A percentile compares a stretch with the other conserved stretches of the same genome.
These are phyloP conservation scores for Xerocomellus amylosporus DNA, from an alignment of 768 basidiomycete genomes.

Conservation along the genomic window DNA sequence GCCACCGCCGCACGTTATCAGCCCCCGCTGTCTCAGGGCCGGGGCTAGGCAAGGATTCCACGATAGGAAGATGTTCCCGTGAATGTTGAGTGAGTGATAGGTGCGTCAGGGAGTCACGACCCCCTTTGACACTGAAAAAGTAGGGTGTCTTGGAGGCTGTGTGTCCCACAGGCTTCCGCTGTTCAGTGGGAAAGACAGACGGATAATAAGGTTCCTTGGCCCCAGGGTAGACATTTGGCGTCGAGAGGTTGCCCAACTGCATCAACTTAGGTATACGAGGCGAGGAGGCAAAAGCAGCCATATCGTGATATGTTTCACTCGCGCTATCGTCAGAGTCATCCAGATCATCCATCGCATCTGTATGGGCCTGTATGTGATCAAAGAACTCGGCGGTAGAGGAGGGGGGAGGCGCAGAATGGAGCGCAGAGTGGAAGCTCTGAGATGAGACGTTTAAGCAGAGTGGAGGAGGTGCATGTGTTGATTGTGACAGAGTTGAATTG, in stretches of 20 bases:
- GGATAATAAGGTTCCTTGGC: conserved; percentile 37
- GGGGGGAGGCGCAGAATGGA: conserved; percentile 63
- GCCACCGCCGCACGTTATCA: conserved; percentile 31
- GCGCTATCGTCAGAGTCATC: conserved; percentile 53
- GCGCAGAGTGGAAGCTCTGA: conserved; percentile 39
- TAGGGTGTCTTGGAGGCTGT: conserved; percentile 42
- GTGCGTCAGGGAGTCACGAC: conserved; percentile 31
- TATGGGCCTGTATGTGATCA: conserved; percentile 66
- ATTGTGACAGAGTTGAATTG: conserved; percentile 23
- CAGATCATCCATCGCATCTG: conserved; percentile 71
- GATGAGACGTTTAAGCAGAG: conserved; percentile 48
- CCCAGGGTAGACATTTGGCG: conserved; percentile 55
- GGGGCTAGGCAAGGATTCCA: conserved; percentile 7
- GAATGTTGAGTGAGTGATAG: conserved; percentile 40
- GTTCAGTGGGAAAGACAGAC: conserved; percentile 35
- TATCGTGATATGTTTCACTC: conserved; percentile 40
- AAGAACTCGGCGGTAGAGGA: conserved; percentile 72
- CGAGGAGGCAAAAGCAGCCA: conserved; percentile 26
- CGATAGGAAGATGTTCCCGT: conserved; percentile 37
- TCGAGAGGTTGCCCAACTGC: conserved; percentile 67
- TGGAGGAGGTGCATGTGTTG: conserved; percentile 16
- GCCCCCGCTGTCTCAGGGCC: conserved; percentile 15
- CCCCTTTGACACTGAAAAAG: conserved; percentile 45
- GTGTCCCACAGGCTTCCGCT: conserved; percentile 53
- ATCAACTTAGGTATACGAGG: conserved; percentile 45